Percentiles rank a stretch among this genome's conserved stretches.
phyloP scores from a whole-genome alignment of 1,284 basidiomycete genomes.

The Peniophora sp. region DNA sequence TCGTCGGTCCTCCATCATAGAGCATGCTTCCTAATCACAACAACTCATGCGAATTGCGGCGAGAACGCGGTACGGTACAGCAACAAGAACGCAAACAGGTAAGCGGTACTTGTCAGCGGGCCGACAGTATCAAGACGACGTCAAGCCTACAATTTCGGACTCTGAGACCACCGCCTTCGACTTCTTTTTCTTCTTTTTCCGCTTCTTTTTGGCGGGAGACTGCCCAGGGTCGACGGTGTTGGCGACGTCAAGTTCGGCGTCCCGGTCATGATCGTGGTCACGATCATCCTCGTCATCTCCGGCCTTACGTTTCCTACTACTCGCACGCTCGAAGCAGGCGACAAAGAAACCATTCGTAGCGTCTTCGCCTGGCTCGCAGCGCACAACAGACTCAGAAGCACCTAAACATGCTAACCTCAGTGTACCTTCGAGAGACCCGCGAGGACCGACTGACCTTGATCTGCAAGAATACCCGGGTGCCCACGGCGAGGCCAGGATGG shows the following conservation, averaged over 20 bases:
- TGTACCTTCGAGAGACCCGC: conserved; percentile 14
- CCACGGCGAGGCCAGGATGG: conserved; percentile 80
- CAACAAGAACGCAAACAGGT: too few relatives aligned
- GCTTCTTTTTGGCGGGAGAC: conserved; percentile 9
- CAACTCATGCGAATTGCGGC: too few relatives aligned
- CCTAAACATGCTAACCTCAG: conserved; percentile 33
- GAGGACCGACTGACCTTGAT: neutral
- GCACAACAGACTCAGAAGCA: conserved; percentile 62
- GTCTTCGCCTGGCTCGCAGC: conserved; percentile 84
- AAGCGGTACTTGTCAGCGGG: too few relatives aligned
- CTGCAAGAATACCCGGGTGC: conserved; percentile 49
- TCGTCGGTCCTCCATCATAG: neutral
- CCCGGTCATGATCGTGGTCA: too few relatives aligned
- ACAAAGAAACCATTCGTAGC: conserved; percentile 95
- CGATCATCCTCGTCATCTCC: neutral
- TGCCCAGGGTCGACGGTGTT: neutral
- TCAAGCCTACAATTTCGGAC: too few relatives aligned
- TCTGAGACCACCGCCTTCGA: conserved; percentile 5
- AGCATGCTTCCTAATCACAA: neutral
- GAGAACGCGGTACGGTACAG: too few relatives aligned
- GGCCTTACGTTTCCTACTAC: neutral
- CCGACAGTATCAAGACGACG: too few relatives aligned
- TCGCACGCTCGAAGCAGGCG: conserved; percentile 62
- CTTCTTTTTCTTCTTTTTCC: conserved; percentile 17
- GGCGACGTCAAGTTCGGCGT: neutral